Evolutionary conservation across 495 filamentous ascomycete genomes (phyloP).

Genomic region (Rostrohypoxylon terebratum): DNA sequence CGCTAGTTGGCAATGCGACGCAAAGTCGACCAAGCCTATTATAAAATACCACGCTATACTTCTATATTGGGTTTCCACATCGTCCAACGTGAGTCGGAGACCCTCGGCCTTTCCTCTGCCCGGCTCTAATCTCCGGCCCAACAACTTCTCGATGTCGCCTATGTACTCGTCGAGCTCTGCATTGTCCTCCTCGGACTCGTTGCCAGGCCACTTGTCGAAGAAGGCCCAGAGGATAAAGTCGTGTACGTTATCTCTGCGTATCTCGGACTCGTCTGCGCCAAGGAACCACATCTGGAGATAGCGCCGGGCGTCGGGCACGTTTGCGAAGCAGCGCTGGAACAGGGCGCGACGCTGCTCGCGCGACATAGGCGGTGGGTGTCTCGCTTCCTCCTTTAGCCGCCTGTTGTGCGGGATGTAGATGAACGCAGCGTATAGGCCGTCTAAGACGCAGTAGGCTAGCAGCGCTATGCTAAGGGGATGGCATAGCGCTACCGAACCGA

Average conservation of each 20-base stretch:
- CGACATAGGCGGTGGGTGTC: constrained; percentile 62
- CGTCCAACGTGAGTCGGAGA: constrained; percentile 73
- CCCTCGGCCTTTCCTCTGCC: constrained; percentile 66
- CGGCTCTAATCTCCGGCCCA: constrained; percentile 60
- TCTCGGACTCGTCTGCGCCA: constrained; percentile 66
- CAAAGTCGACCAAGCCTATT: constrained; percentile 52
- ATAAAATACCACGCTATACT: constrained; percentile 72
- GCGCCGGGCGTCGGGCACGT: constrained; percentile 64
- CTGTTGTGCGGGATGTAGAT: constrained; percentile 66
- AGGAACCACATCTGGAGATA: constrained; percentile 75
- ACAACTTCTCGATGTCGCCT: constrained; percentile 57
- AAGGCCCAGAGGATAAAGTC: constrained; percentile 75
- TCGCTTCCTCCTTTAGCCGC: constrained; percentile 62
- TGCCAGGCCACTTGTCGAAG: constrained; percentile 58
- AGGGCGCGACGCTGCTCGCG: constrained; percentile 59
- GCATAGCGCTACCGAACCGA: constrained; percentile 43
- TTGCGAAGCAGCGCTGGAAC: constrained; percentile 65
- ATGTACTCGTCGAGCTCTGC: constrained; percentile 71
- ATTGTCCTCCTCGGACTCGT: constrained; percentile 50
- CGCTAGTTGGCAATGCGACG: constrained; percentile 53
- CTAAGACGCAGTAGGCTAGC: constrained; percentile 54
- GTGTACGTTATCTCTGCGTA: constrained; percentile 72
- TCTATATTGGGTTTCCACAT: constrained; percentile 68
- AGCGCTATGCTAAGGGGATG: constrained; percentile 44
- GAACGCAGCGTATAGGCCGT: constrained; percentile 65